phyloP scores from a whole-genome alignment of 768 basidiomycete genomes.

The Collybia nuda region DNA sequence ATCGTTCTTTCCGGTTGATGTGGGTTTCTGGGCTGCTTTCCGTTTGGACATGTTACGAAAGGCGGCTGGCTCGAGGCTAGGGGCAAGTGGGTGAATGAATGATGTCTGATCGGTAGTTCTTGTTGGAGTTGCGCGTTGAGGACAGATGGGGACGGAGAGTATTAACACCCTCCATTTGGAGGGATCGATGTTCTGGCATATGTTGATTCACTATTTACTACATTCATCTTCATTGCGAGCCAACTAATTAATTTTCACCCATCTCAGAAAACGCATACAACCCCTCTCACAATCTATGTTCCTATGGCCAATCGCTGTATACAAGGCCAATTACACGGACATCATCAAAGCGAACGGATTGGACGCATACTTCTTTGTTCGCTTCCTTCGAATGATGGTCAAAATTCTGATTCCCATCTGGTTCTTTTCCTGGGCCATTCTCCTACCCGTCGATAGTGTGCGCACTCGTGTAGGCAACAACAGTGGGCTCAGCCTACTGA shows the following conservation, averaged over 20 bases:
- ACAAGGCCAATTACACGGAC: conserved; percentile 56
- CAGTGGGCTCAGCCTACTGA: conserved; percentile 66
- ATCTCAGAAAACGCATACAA: conserved; percentile 52
- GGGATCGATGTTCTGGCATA: no score
- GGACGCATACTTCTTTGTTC: conserved; percentile 93
- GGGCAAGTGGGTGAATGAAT: no score
- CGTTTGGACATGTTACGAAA: neutral
- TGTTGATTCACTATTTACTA: no score
- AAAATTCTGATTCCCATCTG: conserved; percentile 87
- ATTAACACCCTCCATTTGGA: no score
- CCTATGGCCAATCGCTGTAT: conserved; percentile 68
- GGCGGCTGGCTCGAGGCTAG: no score
- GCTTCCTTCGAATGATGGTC: conserved; percentile 84
- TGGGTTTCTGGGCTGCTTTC: neutral
- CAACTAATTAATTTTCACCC: neutral
- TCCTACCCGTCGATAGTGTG: conserved; percentile 73
- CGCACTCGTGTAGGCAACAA: conserved; percentile 45
- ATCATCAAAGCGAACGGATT: conserved; percentile 74
- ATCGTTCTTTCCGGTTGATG: neutral
- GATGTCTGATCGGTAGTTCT: no score
- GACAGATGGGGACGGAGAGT: no score
- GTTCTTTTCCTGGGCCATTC: conserved; percentile 83
- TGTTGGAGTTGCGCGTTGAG: no score
- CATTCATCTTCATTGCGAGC: neutral
- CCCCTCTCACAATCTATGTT: conserved; percentile 52